phyloP scores from a whole-genome alignment of 1,284 basidiomycete species.

The Leccinum insolens region DNA sequence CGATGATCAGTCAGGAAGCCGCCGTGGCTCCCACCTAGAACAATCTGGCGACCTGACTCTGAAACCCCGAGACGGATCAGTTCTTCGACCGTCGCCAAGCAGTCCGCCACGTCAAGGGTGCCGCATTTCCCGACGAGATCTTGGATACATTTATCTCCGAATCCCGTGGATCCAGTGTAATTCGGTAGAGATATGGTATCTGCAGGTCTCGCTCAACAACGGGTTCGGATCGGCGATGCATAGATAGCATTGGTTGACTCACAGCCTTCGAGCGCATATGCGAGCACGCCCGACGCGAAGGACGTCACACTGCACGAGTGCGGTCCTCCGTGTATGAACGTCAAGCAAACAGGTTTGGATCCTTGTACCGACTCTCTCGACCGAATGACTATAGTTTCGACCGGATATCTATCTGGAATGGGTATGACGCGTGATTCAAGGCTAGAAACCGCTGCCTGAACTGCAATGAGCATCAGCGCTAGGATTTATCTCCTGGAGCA shows the following conservation, averaged over 20 bases:
- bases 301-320: constrained; percentile 53
- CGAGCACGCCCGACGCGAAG: constrained; percentile 46
- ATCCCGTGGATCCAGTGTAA: constrained; percentile 71
- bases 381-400: constrained; percentile 57
- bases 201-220: constrained; percentile 26
- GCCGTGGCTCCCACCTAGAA: constrained; percentile 74
- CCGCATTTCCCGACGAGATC: constrained; percentile 61
- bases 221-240: not conserved
- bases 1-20: constrained; percentile 69
- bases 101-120: constrained; percentile 67
- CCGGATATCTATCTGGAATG: constrained; percentile 50
- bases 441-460: constrained; percentile 41
- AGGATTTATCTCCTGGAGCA: not conserved
- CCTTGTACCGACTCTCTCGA: constrained; percentile 19
- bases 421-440: constrained; percentile 46
- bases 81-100: constrained; percentile 54
- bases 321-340: constrained; percentile 71
- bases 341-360: constrained; percentile 47
- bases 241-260: constrained; percentile 24
- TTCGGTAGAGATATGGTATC: constrained; percentile 66
- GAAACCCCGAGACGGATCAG: constrained; percentile 52
- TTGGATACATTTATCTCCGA: constrained; percentile 44
- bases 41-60: constrained; percentile 51
- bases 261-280: constrained; percentile 66
- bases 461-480: constrained; percentile 31